Base-by-base conservation (phyloP, 768 basidiomycete species). In the Suillus paluster region DNA sequence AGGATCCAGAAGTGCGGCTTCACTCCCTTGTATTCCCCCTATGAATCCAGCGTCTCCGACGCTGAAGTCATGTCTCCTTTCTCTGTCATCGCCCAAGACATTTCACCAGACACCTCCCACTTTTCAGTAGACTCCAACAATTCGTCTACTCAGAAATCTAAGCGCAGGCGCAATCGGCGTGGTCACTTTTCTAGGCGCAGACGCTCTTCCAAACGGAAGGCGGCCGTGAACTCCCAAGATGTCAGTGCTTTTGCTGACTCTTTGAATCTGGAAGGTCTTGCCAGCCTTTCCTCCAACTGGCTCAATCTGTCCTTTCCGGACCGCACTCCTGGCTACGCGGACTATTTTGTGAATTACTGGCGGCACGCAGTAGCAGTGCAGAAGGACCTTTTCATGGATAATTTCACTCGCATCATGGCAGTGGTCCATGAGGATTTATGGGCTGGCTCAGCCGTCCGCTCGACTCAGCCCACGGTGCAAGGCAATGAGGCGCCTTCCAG, bases 331-430 rank as follows among this genome's bases (percentile, higher is more conserved):
- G 33, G 27, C 30, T 50, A 50, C 49, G 33, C 27, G 49, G 49
- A 50, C 10, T 50, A 50, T 27, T 50, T 50, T 27, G 49, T 50
- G 2, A 50, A 50, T 33, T 50, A 33, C 49, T 50, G 49, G 49
- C 49, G 49, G 27, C 19, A 33, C 12, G 33, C 49, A 50, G 10
- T 50, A 33, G 30, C 27, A n/a, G n/a, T 12, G 5, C 27, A n/a
- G 30, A 19, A 50, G 11, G 27, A 50, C 6, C 19, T 33, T 33
- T 6, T 7, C 10, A 1, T 50, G 30, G 49, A 50, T 33, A 27
- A 50, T 50, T 50, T 50, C n/a, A 50, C 49, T 50, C 6, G 27
- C n/a, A 30, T 33, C 27, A 50, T 50, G 49, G 49, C 5, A 33
- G 30, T 10, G 11, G 19, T 30, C 49, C 49, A 50, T 3, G 19